Conservation (phyloP, 495 filamentous ascomycete genomes). For the Ascobolus immersus region DNA sequence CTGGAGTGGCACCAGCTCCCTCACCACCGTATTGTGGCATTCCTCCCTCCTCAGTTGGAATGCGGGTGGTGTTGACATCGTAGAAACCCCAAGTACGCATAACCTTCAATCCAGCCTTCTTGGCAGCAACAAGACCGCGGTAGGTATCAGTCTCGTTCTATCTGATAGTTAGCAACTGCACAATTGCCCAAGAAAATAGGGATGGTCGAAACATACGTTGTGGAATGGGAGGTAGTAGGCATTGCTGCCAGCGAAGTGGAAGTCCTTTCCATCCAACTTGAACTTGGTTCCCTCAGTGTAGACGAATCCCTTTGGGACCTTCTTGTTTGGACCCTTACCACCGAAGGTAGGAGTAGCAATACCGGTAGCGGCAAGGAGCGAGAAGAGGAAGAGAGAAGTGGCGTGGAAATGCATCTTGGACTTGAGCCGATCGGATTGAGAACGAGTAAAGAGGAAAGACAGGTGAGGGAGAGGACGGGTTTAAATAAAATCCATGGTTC, state of each 20-base stretch:
- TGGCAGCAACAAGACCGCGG: conserved; percentile 27
- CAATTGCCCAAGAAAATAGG: neutral
- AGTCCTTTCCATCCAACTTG: conserved; percentile 34
- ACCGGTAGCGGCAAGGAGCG: too few relatives aligned
- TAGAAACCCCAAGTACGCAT: conserved; percentile 43
- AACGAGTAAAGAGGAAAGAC: too few relatives aligned
- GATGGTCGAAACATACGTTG: conserved; percentile 14
- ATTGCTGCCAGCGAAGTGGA: conserved; percentile 45
- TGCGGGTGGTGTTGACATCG: conserved; percentile 30
- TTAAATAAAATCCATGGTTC: too few relatives aligned
- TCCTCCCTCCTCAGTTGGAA: conserved; percentile 11
- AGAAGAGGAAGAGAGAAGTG: too few relatives aligned
- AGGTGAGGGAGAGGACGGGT: too few relatives aligned
- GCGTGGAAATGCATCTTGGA: too few relatives aligned
- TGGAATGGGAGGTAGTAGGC: conserved; percentile 44
- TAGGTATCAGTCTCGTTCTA: conserved; percentile 36
- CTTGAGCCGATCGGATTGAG: too few relatives aligned
- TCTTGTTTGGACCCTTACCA: too few relatives aligned
- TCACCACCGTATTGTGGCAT: conserved; percentile 23
- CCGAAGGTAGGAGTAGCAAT: too few relatives aligned
- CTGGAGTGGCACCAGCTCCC: conserved; percentile 25
- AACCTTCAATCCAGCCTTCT: conserved; percentile 33
- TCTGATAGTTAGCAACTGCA: neutral
- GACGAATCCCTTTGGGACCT: conserved; percentile 20
- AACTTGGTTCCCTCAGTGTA: conserved; percentile 30